phyloP scores from a whole-genome alignment of 2,329 filamentous ascomycete genomes.

The Xylaria sp. region DNA sequence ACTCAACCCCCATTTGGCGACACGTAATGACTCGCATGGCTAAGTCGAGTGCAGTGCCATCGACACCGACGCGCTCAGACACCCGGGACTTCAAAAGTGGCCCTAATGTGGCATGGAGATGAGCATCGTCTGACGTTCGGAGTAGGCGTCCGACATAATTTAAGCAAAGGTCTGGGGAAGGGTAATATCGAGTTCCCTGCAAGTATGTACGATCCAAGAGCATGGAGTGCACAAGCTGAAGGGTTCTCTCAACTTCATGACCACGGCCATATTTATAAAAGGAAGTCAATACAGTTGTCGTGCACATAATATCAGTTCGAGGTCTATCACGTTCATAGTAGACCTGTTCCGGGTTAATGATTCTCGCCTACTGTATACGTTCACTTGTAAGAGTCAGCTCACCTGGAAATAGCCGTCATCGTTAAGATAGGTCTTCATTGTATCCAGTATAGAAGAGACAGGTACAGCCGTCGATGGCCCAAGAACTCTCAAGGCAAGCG shows the following conservation, averaged over 20 bases:
- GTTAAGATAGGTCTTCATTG: not conserved
- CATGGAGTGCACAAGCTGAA: not conserved
- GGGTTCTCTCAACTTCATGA: not conserved
- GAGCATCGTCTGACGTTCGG: not conserved
- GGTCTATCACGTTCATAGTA: not conserved
- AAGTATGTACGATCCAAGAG: not conserved
- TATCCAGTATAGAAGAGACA: not conserved
- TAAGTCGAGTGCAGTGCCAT: not conserved
- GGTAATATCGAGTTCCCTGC: not conserved
- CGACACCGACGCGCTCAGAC: not conserved
- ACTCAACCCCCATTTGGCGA: not conserved
- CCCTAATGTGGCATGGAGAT: not conserved
- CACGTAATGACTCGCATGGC: not conserved
- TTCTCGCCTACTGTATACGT: not conserved
- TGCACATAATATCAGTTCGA: not conserved
- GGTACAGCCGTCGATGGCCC: not conserved
- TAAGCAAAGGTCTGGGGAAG: not conserved
- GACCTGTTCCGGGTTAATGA: not conserved
- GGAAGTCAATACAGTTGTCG: not conserved
- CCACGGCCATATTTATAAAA: not conserved
- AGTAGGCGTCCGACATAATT: not conserved
- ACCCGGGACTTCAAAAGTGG: not conserved
- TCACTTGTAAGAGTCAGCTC: not conserved
- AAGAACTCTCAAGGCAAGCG: not conserved
- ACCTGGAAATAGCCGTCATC: not conserved